Percentiles rank a stretch among this genome's conserved stretches.
Conservation (phyloP, 2,329 filamentous ascomycete species). For the Tolypocladium pustulatum region DNA sequence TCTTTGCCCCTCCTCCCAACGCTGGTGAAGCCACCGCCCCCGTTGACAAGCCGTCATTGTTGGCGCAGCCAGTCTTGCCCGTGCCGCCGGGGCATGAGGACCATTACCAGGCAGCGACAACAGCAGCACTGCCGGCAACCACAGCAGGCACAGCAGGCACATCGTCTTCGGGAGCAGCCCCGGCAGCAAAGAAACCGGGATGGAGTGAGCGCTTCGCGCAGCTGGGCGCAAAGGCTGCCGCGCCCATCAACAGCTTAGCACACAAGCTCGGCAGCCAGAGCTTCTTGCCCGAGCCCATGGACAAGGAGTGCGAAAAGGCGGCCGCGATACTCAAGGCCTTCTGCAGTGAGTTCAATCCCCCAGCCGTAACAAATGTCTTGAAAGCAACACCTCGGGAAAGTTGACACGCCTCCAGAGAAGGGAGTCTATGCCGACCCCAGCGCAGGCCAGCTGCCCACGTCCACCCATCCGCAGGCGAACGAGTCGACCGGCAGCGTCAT, state of each 20-base stretch:
- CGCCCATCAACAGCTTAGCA: constrained; percentile 69
- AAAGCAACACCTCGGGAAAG: not conserved
- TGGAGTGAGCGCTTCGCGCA: constrained; percentile 21
- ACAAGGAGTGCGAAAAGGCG: constrained; percentile 86
- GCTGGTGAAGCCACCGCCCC: not conserved
- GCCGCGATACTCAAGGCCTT: constrained; percentile 76
- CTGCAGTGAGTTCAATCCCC: constrained; percentile 51
- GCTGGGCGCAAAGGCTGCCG: constrained; percentile 39
- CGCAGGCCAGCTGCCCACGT: constrained; percentile 16
- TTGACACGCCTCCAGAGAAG: constrained; percentile 26
- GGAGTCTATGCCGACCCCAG: constrained; percentile 36
- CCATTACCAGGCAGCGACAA: not conserved
- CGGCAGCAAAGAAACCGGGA: constrained; percentile 5
- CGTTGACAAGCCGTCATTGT: not conserved
- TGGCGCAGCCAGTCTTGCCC: not conserved
- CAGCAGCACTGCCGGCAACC: not conserved
- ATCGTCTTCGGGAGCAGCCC: constrained; percentile 2
- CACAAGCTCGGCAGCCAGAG: constrained; percentile 77
- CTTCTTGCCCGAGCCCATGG: constrained; percentile 76
- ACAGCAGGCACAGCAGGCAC: not conserved
- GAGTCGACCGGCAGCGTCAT: constrained; percentile 16
- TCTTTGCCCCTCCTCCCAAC: constrained; percentile 17
- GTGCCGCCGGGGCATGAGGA: not conserved
- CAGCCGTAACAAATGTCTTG: not conserved
- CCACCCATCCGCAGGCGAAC: constrained; percentile 18